A percentile compares a stretch with the other conserved stretches of the same genome.
These are phyloP conservation scores for Fusarium albidum DNA, from an alignment of 2,329 filamentous ascomycete species.

Conservation along the genomic window DNA sequence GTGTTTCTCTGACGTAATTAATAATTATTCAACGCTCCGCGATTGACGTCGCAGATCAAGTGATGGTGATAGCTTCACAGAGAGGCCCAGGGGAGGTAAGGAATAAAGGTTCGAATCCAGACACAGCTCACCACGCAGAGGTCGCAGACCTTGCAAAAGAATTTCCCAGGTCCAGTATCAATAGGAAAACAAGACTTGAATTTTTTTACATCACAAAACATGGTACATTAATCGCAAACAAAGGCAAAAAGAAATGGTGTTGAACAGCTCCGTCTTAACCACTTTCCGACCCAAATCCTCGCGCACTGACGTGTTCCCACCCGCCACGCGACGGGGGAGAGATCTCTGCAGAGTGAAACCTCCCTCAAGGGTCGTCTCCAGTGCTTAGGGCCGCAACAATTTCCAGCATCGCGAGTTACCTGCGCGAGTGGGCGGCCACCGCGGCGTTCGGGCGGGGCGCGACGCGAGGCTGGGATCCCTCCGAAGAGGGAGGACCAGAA, in stretches of 20 bases:
- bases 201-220: not conserved
- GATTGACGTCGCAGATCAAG: not conserved
- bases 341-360: constrained; percentile 76
- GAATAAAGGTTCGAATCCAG: constrained; percentile 9
- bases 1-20: not conserved
- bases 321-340: constrained; percentile 76
- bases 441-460: constrained; percentile 75
- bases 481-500: constrained; percentile 43
- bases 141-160: not conserved
- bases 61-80: constrained; percentile 20
- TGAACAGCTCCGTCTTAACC: constrained; percentile 63
- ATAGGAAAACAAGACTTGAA: not conserved
- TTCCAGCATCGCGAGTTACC: constrained; percentile 71
- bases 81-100: no score
- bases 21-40: not conserved
- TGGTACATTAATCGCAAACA: constrained; percentile 15
- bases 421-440: constrained; percentile 71
- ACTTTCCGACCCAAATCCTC: constrained; percentile 64
- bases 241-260: constrained; percentile 52
- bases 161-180: not conserved
- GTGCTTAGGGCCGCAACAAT: constrained; percentile 65
- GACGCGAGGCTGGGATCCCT: constrained; percentile 60
- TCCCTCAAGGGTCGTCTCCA: constrained; percentile 75
- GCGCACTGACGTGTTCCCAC: constrained; percentile 69
- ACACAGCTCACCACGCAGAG: not conserved